phyloP scores from a whole-genome alignment of 2,329 filamentous ascomycete species.

The Trichothecium sympodiale region DNA sequence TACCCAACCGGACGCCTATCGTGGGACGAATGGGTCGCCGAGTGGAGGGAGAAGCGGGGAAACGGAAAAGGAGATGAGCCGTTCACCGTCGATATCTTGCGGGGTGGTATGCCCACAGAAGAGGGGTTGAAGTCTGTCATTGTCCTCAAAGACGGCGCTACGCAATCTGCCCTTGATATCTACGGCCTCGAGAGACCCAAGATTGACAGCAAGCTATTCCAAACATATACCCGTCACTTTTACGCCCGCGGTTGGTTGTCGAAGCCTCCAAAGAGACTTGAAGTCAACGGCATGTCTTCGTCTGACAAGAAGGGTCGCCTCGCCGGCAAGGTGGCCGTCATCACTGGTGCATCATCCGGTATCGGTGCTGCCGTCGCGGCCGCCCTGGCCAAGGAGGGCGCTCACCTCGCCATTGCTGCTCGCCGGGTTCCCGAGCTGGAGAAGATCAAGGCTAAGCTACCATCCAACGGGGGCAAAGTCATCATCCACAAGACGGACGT shows the following conservation, averaged over 20 bases:
- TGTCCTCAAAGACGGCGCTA: conserved; percentile 61
- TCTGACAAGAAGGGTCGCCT: conserved; percentile 41
- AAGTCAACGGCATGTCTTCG: conserved; percentile 13
- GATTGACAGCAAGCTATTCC: conserved; percentile 58
- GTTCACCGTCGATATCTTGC: conserved; percentile 70
- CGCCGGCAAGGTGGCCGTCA: conserved; percentile 57
- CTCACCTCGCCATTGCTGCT: conserved; percentile 60
- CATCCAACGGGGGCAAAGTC: conserved; percentile 43
- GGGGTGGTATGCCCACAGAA: conserved; percentile 67
- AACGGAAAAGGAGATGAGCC: conserved; percentile 56
- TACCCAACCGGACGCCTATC: conserved; percentile 55
- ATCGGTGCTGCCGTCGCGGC: conserved; percentile 66
- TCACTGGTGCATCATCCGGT: conserved; percentile 72
- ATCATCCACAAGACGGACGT: conserved; percentile 63
- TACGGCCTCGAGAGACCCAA: conserved; percentile 51
- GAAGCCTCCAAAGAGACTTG: conserved; percentile 42
- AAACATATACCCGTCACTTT: conserved; percentile 72
- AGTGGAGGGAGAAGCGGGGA: conserved; percentile 63
- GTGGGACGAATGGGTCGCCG: conserved; percentile 64
- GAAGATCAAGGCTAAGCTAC: conserved; percentile 49
- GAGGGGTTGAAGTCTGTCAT: conserved; percentile 62
- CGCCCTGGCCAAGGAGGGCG: conserved; percentile 59
- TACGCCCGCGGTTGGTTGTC: conserved; percentile 70
- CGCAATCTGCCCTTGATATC: conserved; percentile 44
- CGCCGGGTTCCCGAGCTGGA: conserved; percentile 61